Percentiles rank a stretch among this genome's conserved stretches.
These are phyloP conservation scores for Globisporangium camurandrum DNA, from an alignment of 352 stramenopile species.

Conservation along the genomic window DNA sequence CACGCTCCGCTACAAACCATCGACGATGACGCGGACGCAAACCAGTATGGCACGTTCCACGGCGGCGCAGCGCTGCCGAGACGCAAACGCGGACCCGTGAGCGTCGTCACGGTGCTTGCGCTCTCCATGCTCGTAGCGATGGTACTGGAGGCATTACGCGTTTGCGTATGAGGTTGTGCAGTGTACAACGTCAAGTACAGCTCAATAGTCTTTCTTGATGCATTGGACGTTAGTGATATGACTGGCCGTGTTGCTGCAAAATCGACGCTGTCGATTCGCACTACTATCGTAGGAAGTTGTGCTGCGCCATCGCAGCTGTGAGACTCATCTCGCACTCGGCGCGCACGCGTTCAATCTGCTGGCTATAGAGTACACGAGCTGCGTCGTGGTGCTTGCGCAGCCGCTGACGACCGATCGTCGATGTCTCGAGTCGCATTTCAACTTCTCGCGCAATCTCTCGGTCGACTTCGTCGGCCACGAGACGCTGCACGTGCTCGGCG, in stretches of 20 bases:
- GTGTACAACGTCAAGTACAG: no score
- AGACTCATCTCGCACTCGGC: slow-evolving; percentile 64
- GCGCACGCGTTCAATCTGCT: slow-evolving; percentile 54
- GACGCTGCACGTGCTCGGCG: slow-evolving; percentile 33
- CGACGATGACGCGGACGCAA: neutral
- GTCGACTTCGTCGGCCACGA: slow-evolving; percentile 55
- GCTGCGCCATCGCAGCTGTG: slow-evolving; percentile 49
- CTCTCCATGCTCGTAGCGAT: no score
- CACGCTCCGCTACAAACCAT: no score
- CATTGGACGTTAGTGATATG: no score
- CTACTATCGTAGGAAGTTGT: slow-evolving; percentile 59
- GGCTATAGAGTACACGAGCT: slow-evolving; percentile 42
- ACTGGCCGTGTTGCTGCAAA: neutral
- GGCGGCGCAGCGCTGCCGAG: no score
- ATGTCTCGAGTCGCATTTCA: slow-evolving; percentile 38
- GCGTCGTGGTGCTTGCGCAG: slow-evolving; percentile 43
- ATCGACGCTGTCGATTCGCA: neutral
- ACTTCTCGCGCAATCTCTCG: slow-evolving; percentile 57
- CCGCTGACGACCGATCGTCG: slow-evolving; percentile 27
- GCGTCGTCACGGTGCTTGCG: no score
- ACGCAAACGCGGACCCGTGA: no score
- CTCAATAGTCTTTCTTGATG: no score
- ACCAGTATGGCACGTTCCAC: slow-evolving; percentile 7
- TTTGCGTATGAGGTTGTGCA: no score
- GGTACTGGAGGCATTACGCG: no score